Percentiles rank a stretch among this genome's conserved stretches.
phyloP scores from a whole-genome alignment of 2,329 filamentous ascomycete genomes.

The Neonectria sp. region DNA sequence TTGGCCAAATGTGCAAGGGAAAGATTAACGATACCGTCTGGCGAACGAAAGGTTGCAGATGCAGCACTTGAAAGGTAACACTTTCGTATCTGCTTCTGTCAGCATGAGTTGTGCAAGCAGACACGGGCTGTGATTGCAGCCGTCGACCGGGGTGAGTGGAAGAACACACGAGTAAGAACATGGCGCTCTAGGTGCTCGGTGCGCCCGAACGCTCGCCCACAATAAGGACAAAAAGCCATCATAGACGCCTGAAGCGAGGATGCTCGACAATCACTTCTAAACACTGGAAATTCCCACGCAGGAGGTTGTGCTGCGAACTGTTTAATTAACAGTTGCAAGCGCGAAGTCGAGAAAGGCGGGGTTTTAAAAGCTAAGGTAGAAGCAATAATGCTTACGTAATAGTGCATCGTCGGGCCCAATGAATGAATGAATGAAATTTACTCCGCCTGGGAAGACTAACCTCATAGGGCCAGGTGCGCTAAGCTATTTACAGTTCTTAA shows the following conservation, averaged over 20 bases:
- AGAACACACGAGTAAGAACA: neutral
- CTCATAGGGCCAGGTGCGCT: neutral
- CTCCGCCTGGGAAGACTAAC: neutral
- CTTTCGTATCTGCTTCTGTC: neutral
- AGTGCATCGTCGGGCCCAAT: neutral
- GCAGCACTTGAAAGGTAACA: neutral
- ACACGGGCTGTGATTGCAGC: neutral
- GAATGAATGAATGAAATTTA: neutral
- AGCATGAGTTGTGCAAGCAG: neutral
- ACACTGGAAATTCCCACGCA: neutral
- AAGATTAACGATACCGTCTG: neutral
- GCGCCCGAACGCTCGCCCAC: neutral
- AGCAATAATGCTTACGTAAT: too few species aligned
- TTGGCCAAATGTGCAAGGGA: neutral
- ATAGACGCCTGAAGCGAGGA: neutral
- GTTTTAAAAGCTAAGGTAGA: neutral
- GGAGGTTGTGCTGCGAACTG: neutral
- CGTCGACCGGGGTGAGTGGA: neutral
- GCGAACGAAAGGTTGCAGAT: conserved; percentile 1
- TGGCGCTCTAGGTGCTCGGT: neutral
- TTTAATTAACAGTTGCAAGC: neutral
- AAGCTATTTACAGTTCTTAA: neutral
- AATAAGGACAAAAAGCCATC: neutral
- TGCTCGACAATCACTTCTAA: neutral
- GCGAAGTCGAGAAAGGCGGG: neutral